Evolutionary conservation across 2,329 filamentous ascomycete genomes (phyloP).

Genomic region (Hypoxylon sp.): DNA sequence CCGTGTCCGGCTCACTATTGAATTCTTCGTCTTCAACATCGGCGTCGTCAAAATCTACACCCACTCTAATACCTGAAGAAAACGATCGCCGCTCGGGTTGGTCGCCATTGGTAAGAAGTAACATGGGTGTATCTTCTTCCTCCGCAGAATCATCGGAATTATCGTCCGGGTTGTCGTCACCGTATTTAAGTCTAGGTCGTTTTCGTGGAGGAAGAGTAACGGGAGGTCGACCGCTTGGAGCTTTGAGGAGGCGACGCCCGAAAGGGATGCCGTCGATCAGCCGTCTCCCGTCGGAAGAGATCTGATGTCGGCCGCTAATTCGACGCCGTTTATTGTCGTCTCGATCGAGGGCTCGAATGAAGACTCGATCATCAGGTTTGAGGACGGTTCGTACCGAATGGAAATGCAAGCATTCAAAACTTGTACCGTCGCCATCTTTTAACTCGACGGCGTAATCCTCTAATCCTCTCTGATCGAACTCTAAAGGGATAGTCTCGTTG

Average conservation of each 20-base stretch:
- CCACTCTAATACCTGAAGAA: constrained; percentile 49
- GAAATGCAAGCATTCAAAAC: constrained; percentile 91
- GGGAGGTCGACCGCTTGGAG: constrained; percentile 72
- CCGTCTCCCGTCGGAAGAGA: constrained; percentile 82
- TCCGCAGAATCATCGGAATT: constrained; percentile 54
- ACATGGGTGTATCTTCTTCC: constrained; percentile 52
- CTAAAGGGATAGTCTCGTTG: constrained; percentile 85
- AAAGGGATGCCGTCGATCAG: constrained; percentile 89
- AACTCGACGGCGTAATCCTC: constrained; percentile 93
- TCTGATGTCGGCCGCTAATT: constrained; percentile 84
- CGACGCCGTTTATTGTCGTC: constrained; percentile 81
- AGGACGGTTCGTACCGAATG: constrained; percentile 78
- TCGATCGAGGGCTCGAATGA: constrained; percentile 82
- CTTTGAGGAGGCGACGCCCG: constrained; percentile 78
- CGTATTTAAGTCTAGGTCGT: constrained; percentile 67
- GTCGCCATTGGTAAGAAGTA: constrained; percentile 56
- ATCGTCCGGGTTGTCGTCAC: constrained; percentile 54
- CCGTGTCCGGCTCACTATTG: constrained; percentile 33
- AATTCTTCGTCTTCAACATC: constrained; percentile 54
- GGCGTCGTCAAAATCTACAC: constrained; percentile 55
- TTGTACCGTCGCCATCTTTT: constrained; percentile 65
- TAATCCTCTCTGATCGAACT: constrained; percentile 85
- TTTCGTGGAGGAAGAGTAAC: constrained; percentile 83
- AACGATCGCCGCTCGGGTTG: constrained; percentile 38
- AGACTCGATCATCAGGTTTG: constrained; percentile 86